These are phyloP conservation scores for Thielaviopsis punctulata DNA, from an alignment of 2,329 filamentous ascomycete genomes.

Conservation along the genomic window DNA sequence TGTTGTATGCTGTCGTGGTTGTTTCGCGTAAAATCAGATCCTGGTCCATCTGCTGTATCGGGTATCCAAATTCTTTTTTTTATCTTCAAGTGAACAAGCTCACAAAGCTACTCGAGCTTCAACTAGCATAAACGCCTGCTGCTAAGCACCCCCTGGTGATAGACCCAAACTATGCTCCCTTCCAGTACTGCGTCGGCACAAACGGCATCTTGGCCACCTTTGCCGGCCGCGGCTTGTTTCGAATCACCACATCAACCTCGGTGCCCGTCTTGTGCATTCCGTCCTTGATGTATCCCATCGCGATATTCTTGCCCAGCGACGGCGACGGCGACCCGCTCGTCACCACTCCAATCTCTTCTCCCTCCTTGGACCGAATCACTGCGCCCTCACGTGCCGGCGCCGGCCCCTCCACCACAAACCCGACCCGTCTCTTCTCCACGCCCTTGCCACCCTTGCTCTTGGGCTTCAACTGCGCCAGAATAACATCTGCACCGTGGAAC, in stretches of 20 bases:
- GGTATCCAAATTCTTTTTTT: too few relatives aligned
- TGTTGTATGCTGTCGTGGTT: too few relatives aligned
- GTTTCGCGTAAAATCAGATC: too few relatives aligned
- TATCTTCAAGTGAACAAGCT: too few relatives aligned
- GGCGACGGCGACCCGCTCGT: constrained; percentile 87
- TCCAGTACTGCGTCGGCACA: constrained; percentile 62
- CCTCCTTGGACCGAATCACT: constrained; percentile 49
- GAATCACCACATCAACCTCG: constrained; percentile 58
- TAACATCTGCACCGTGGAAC: constrained; percentile 73
- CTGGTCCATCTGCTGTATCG: too few relatives aligned
- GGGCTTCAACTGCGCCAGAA: constrained; percentile 59
- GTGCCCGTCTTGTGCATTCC: constrained; percentile 73
- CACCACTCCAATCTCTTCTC: constrained; percentile 55
- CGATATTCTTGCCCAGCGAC: constrained; percentile 74
- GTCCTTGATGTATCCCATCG: constrained; percentile 81
- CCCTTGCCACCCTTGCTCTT: constrained; percentile 55
- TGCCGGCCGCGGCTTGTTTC: constrained; percentile 59
- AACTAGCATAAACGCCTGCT: too few relatives aligned
- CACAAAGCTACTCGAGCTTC: too few relatives aligned
- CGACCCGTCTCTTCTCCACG: constrained; percentile 57
- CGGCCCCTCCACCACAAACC: constrained; percentile 58
- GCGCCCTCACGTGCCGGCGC: constrained; percentile 82
- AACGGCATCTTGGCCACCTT: constrained; percentile 82
- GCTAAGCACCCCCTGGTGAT: not conserved
- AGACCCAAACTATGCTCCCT: constrained; percentile 16